phyloP scores from a whole-genome alignment of 2,329 filamentous ascomycete species.

The Colletotrichum scovillei region DNA sequence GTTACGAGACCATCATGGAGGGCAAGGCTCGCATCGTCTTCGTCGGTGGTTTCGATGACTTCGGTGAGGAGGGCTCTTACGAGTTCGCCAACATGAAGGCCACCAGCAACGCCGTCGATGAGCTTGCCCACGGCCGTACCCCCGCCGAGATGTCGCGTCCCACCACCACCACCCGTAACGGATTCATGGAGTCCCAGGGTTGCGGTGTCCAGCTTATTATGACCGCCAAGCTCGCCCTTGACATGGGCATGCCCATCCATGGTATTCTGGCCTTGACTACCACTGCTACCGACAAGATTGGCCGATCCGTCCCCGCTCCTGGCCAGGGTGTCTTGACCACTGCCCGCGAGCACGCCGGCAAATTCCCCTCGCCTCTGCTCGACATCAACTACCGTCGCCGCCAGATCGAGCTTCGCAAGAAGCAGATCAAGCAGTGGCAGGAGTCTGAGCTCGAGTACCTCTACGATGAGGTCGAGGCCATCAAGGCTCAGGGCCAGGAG shows the following conservation, averaged over 20 bases:
- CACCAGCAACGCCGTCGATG: constrained; percentile 96
- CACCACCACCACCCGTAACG: constrained; percentile 94
- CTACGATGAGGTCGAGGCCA: constrained; percentile 90
- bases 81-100: constrained; percentile 99
- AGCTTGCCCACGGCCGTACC: constrained; percentile 94
- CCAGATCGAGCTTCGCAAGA: constrained; percentile 93
- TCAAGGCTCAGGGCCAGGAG: constrained; percentile 79
- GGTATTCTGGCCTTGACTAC: constrained; percentile 93
- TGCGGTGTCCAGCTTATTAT: constrained; percentile 99
- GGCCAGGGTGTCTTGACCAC: constrained; percentile 97
- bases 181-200: constrained; percentile 99
- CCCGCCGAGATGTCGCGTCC: constrained; percentile 98
- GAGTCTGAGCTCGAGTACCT: constrained; percentile 94
- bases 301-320: constrained; percentile 94
- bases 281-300: constrained; percentile 99
- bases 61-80: constrained; percentile 98
- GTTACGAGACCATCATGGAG: constrained; percentile 98
- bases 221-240: constrained; percentile 93
- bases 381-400: constrained; percentile 98
- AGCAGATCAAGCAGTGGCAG: constrained; percentile 96
- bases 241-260: constrained; percentile 99
- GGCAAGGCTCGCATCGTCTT: constrained; percentile 98
- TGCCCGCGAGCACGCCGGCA: constrained; percentile 89
- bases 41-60: constrained; percentile 98
- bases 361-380: constrained; percentile 93